Conservation (phyloP, 2,329 filamentous ascomycete species). For the Colletotrichum echinochloae region DNA sequence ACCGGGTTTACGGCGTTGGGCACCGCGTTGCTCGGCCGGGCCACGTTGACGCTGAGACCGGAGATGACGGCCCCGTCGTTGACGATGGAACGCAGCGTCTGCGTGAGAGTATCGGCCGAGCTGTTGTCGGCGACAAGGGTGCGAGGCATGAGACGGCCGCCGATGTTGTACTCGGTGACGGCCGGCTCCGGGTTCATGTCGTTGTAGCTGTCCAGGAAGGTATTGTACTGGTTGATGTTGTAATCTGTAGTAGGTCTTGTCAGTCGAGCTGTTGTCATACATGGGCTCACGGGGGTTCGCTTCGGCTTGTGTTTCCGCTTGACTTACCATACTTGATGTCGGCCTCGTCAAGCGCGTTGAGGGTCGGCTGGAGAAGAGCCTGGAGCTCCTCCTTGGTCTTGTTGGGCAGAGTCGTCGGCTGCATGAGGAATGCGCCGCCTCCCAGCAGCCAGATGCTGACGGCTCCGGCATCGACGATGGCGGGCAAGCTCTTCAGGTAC, state of each 20-base stretch:
- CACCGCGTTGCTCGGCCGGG: conserved; percentile 12
- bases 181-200: conserved; percentile 39
- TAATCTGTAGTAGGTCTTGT: conserved; percentile 9
- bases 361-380: conserved; percentile 56
- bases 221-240: conserved; percentile 46
- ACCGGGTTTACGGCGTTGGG: conserved; percentile 43
- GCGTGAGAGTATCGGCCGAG: conserved; percentile 1
- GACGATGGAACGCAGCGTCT: conserved; percentile 14
- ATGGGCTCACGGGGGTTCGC: too few relatives aligned
- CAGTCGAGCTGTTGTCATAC: background rate
- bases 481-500: conserved; percentile 25
- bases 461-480: conserved; percentile 34
- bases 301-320: background rate
- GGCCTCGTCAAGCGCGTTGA: conserved; percentile 43
- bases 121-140: conserved; percentile 25
- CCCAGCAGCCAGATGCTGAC: conserved; percentile 36
- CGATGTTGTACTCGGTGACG: conserved; percentile 38
- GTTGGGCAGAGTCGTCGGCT: conserved; percentile 56
- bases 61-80: conserved; percentile 27
- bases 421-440: conserved; percentile 25
- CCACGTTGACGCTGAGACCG: conserved; percentile 32
- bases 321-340: conserved; percentile 44
- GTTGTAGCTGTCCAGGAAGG: conserved; percentile 42
- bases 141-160: conserved; percentile 32
- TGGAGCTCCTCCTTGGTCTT: conserved; percentile 55